These are phyloP conservation scores for Hyphopichia fennica DNA, from an alignment of 1,139 yeast genomes.

Conservation along the genomic window DNA sequence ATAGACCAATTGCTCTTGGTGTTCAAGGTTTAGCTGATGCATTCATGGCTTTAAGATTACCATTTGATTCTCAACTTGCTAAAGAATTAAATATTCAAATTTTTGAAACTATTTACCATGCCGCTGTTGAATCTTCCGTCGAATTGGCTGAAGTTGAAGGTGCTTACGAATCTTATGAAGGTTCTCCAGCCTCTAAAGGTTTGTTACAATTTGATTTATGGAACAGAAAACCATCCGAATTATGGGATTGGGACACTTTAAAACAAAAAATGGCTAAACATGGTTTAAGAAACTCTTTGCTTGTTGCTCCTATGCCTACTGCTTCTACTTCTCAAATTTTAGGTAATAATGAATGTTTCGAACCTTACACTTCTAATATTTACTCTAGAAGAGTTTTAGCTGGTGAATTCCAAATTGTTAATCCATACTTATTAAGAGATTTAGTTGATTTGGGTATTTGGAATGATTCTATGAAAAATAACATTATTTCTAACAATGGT, in stretches of 20 bases:
- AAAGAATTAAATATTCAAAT: slow-evolving; percentile 56
- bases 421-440: slow-evolving; percentile 55
- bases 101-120: slow-evolving; percentile 63
- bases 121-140: slow-evolving; percentile 55
- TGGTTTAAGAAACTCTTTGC: slow-evolving; percentile 58
- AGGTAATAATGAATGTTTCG: slow-evolving; percentile 63
- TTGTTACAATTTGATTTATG: slow-evolving; percentile 57
- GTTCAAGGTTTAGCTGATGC: slow-evolving; percentile 65
- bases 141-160: slow-evolving; percentile 54
- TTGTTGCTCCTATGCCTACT: slow-evolving; percentile 67
- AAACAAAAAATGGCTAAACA: slow-evolving; percentile 43
- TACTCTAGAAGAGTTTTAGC: slow-evolving; percentile 61
- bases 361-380: slow-evolving; percentile 60
- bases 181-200: slow-evolving; percentile 63
- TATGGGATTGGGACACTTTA: slow-evolving; percentile 58
- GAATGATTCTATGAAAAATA: slow-evolving; percentile 54
- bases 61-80: slow-evolving; percentile 60
- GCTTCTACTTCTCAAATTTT: slow-evolving; percentile 64
- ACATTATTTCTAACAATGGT: slow-evolving; percentile 53
- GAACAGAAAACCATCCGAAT: slow-evolving; percentile 57
- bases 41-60: slow-evolving; percentile 55
- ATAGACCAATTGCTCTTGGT: slow-evolving; percentile 64
- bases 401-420: slow-evolving; percentile 63
- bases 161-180: slow-evolving; percentile 47
- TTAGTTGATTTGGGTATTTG: slow-evolving; percentile 56